Base-by-base conservation (phyloP, 176 grass and related monocot species). In the Panicum miliaceum region DNA sequence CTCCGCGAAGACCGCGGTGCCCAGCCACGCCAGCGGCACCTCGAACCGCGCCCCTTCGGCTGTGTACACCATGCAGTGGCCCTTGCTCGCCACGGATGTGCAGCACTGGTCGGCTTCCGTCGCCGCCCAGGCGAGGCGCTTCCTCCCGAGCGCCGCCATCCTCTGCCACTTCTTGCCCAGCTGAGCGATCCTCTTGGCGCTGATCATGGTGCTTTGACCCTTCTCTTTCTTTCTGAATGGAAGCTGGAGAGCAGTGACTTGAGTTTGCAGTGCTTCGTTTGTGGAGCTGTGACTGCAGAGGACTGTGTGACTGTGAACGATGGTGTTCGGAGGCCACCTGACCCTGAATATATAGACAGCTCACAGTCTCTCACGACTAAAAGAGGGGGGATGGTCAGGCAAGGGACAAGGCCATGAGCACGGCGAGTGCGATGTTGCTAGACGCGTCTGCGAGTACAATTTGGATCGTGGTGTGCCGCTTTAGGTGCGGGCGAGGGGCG, bases 101-200 rank as follows among this genome's bases (percentile, higher is more conserved):
- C 22, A 84, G 40, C 67, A 85, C 51, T 46, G 60, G 37, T 70
- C 40, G 41, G 45, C 54, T 36, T 29, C 77, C 19, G 58, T 81
- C 22, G 67, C 37, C 8, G 42, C 13, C 0, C 36, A 68, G 15
- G 37, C 35, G 20, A 89, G 62, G 70, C 62, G 79, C 82, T 82
- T 82, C 53, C 79, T 82, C n/a, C 57, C 57, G 1, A 12, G 57
- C n/a, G 57, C 57, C n/a, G 53, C 61, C 45, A 90, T 79, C 79
- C 84, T 94, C 52, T 88, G 87, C 90, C 92, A 94, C 77, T 94
- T 92, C 80, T 85, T 91, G 37, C 47, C 58, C 36, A 93, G 71
- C 45, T 93, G 75, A 81, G 68, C 34, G 47, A 93, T 75, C 75
- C 76, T 93, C 81, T 86, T 94, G 19, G 73, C 15, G 57, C 71